A percentile compares a stretch with the other conserved stretches of the same genome.
phyloP scores from a whole-genome alignment of 1,284 basidiomycete species.

The Pascua guehoae region DNA sequence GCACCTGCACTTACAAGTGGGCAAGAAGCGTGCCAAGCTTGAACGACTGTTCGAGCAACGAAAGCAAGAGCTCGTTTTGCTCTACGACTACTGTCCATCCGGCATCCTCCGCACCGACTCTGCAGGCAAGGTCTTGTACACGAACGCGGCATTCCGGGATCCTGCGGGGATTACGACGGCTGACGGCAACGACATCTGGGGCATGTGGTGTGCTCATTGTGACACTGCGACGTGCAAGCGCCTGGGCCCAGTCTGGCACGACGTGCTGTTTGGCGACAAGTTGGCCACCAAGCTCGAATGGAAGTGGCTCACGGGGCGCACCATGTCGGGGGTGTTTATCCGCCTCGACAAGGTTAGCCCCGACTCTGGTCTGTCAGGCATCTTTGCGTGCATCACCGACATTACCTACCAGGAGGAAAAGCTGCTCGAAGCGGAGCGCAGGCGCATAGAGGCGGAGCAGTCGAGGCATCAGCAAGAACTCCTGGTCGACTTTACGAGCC shows the following conservation, averaged over 20 bases:
- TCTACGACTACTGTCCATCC: constrained; percentile 44
- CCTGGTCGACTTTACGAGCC: constrained; percentile 46
- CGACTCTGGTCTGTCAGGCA: constrained; percentile 23
- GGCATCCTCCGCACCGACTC: constrained; percentile 36
- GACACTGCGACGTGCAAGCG: constrained; percentile 15
- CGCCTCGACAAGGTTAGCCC: constrained; percentile 32
- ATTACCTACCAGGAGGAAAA: constrained; percentile 39
- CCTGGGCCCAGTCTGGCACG: constrained; percentile 1
- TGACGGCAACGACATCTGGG: constrained; percentile 1
- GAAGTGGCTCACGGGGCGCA: constrained; percentile 37
- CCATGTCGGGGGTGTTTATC: constrained; percentile 35
- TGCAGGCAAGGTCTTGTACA: constrained; percentile 28
- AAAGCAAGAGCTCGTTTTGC: constrained; percentile 36
- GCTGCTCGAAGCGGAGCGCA: constrained; percentile 36
- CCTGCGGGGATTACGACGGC: constrained; percentile 9
- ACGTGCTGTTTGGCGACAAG: constrained; percentile 11
- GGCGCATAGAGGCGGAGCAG: constrained; percentile 41
- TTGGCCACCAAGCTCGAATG: constrained; percentile 25
- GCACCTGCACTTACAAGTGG: constrained; percentile 44
- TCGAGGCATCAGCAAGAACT: constrained; percentile 41
- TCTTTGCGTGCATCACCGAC: constrained; percentile 40
- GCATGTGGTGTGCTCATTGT: constrained; percentile 18
- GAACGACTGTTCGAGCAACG: constrained; percentile 37
- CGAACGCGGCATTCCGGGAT: constrained; percentile 35
- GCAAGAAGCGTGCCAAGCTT: constrained; percentile 39